Base-by-base conservation (phyloP, 192 early-diverging fungal species). In the Lunasporangiospora selenospora region DNA sequence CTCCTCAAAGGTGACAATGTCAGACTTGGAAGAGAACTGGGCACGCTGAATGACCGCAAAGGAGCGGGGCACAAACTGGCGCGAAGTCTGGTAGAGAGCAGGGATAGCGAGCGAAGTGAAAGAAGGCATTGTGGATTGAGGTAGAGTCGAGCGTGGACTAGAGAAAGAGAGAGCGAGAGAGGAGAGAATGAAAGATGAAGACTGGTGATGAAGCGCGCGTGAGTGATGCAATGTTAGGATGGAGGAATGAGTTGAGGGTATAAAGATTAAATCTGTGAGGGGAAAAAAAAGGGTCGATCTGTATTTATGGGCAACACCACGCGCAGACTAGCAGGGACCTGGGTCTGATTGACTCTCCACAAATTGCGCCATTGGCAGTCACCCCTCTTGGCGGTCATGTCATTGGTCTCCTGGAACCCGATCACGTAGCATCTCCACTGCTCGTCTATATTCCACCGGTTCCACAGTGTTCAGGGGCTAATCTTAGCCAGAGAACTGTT, bases 21-120 rank as follows among this genome's bases (percentile, higher is more conserved):
- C 69, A 33, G 60, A 44, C 47, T 52, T 63, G 30, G 53, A 18
- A 16, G 59, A 58, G 49, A 53, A 53, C 55, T 73, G 69, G 1
- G 54, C 60, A 21, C 53, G 69, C 21, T 61, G 69, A 21, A 73
- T 54, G 33, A 60, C 69, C 32, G 55, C 49, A 41, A 73, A 47
- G 12, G 69, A 73, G 6, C 69, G 60, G 12, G 69, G 69, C 4
- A 49, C 69, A 26, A 73, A 63, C 47, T 43, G 39, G 43, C 69
- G 69, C 19, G 69, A 73, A 30, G 69, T 56, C 39, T 73, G 69
- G 61, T 73, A 73, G 16, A 73, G 60, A n/a, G 69, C 69, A 16
- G 69, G 69, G 37, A 73, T 73, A 13, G 69, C 59, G 26, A 73
- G 61, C 5, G 69, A 73, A 23, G 69, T 62, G 37, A 63, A 73